These are phyloP conservation scores for Chlamydomonas urium DNA, from an alignment of 139 green algal genomes.

Conservation along the genomic window DNA sequence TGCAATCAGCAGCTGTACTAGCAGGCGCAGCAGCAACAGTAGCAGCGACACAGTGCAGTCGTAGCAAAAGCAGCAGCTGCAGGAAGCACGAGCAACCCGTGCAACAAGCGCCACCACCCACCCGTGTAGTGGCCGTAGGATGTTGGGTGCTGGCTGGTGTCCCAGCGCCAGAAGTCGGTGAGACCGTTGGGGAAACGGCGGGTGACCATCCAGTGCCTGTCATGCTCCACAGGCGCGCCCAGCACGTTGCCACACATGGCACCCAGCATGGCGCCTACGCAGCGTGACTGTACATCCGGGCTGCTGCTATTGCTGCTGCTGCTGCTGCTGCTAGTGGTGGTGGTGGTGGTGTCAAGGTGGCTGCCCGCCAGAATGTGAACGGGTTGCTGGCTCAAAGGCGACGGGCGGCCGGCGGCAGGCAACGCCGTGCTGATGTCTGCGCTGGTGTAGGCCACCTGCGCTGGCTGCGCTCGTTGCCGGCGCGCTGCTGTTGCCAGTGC, in stretches of 20 bases:
- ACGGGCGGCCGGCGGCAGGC: no score
- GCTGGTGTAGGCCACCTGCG: no score
- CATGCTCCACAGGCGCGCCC: conserved; percentile 28
- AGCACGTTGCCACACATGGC: conserved; percentile 42
- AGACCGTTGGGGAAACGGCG: conserved; percentile 8
- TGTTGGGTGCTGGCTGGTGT: conserved; percentile 1
- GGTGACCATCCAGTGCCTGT: conserved; percentile 28
- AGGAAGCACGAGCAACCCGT: no score
- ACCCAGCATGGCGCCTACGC: conserved; percentile 17
- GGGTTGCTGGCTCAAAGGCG: no score
- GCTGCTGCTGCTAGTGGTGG: no score
- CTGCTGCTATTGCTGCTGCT: neutral
- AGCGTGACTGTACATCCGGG: neutral
- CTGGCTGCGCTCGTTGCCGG: no score
- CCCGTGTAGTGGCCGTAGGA: conserved; percentile 28
- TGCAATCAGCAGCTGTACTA: neutral
- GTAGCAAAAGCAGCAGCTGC: no score
- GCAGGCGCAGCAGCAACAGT: neutral
- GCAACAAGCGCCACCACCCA: no score
- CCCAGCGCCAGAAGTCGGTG: conserved; percentile 28
- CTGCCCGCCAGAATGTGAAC: no score
- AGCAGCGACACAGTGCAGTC: neutral
- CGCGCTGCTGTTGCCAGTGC: no score
- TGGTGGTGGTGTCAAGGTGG: no score
- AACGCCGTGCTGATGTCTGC: no score